Conservation (phyloP, 2,329 filamentous ascomycete species). For the Ophiostoma piceae region DNA sequence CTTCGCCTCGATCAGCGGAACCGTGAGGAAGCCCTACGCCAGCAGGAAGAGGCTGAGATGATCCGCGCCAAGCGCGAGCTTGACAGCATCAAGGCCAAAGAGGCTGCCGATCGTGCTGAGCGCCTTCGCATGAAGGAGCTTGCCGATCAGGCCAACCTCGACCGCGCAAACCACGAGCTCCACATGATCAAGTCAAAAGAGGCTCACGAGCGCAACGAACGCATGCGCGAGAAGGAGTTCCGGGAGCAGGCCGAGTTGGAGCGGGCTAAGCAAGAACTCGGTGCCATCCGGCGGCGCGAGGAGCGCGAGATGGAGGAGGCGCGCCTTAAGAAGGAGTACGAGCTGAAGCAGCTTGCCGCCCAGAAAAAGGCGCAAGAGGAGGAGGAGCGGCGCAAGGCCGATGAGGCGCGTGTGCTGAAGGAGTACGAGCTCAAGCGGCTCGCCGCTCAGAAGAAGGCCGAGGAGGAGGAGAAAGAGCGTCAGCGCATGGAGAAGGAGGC, state of each 20-base stretch:
- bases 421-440: conserved; percentile 27
- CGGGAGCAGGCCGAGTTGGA: conserved; percentile 29
- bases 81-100: conserved; percentile 40
- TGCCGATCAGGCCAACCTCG: conserved; percentile 29
- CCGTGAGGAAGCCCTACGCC: conserved; percentile 26
- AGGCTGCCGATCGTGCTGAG: conserved; percentile 32
- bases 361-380: conserved; percentile 44
- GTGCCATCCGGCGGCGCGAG: conserved; percentile 37
- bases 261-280: conserved; percentile 35
- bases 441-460: conserved; percentile 40
- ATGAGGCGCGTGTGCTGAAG: conserved; percentile 34
- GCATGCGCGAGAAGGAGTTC: conserved; percentile 31
- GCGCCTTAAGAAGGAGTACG: conserved; percentile 49
- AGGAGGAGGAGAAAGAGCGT: conserved; percentile 41
- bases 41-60: conserved; percentile 36
- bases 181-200: conserved; percentile 41
- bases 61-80: conserved; percentile 32
- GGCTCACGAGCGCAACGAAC: conserved; percentile 31
- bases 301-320: conserved; percentile 37
- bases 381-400: conserved; percentile 39
- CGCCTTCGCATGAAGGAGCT: conserved; percentile 31
- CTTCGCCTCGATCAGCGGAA: conserved; percentile 42
- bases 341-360: conserved; percentile 44
- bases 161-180: conserved; percentile 31
- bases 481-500: conserved; percentile 47